Evolutionary conservation across 331 rosid species (phyloP), one percentile per base, ranked within the genome.

Genomic region (Arachis monticola): DNA sequence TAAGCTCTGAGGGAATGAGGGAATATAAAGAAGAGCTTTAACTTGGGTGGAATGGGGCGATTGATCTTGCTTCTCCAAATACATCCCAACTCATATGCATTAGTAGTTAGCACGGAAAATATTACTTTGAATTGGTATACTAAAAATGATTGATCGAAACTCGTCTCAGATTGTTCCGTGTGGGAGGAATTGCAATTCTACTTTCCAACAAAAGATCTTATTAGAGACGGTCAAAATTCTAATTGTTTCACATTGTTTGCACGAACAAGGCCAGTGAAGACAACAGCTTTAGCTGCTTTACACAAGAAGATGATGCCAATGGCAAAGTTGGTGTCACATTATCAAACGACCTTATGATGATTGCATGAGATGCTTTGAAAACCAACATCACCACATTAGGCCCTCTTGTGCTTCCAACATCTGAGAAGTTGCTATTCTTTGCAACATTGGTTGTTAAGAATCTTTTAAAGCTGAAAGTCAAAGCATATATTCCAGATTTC

Each of bases 21-120:
- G 67, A 70, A 91, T 61, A 50, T 73, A 5, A 94, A 27, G 30
- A 27, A 27, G 30, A 27, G 97, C 76, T 88, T 85, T 53, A 94
- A 94, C 78, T 96, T 94, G 48, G 96, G 98, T 35, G 98, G 98
- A 2, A 94, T 94, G 97, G 96, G 98, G 12, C 98, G 42, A 91
- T 94, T 3, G 97, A 93, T 80, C 98, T 93, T 51, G 98, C 97
- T 93, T 44, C 83, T 93, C 3, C 98, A 93, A 96, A 97, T 93
- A 27, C 93, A 88, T 45, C 97, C 93, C 1, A 88, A 91, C 82
- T 88, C 95, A 0, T 90, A 91, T 60, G 98, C 98, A 41, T 75
- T 94, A 1, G 98, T 94, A 60, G 93, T 94, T 0, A 91, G 93
- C 91, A 91, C 80, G 93, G 98, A 91, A 87, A 94, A 91, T 83